Evolutionary conservation across 176 grass and related monocot genomes (phyloP).

Genomic region (Oryza glaberrima): DNA sequence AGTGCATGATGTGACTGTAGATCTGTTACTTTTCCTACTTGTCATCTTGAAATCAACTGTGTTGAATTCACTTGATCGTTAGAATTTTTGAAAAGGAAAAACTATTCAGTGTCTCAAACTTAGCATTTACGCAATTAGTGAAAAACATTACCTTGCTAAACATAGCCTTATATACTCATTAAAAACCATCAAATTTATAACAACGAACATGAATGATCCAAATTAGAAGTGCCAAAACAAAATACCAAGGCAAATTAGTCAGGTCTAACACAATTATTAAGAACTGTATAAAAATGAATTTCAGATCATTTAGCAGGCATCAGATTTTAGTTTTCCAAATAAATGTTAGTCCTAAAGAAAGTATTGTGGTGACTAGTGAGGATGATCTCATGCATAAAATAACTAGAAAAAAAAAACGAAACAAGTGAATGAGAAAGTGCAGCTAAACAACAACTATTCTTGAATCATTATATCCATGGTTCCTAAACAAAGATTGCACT

Average conservation of each 20-base stretch:
- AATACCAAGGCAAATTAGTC: neutral
- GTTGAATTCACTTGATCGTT: constrained; percentile 55
- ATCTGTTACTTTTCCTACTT: constrained; percentile 70
- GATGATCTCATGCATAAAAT: neutral
- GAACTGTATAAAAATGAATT: neutral
- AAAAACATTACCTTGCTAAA: constrained; percentile 15
- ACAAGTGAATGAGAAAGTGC: neutral
- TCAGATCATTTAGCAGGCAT: neutral
- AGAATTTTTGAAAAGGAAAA: constrained; percentile 56
- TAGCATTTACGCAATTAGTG: constrained; percentile 32
- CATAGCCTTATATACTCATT: neutral
- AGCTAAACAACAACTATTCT: constrained; percentile 1
- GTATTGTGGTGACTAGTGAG: neutral
- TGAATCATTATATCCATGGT: constrained; percentile 12
- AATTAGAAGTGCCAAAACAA: neutral
- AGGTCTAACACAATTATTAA: constrained; percentile 4
- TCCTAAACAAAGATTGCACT: neutral
- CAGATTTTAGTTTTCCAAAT: neutral
- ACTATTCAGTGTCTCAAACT: constrained; percentile 31
- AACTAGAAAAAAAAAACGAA: neutral
- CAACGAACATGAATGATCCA: constrained; percentile 19
- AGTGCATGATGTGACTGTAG: constrained; percentile 55
- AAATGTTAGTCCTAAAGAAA: constrained; percentile 11
- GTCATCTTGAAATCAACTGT: constrained; percentile 85
- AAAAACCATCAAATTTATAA: constrained; percentile 23